These are phyloP conservation scores for Lonicera japonica DNA, from an alignment of 129 eudicot species.

Conservation along the genomic window DNA sequence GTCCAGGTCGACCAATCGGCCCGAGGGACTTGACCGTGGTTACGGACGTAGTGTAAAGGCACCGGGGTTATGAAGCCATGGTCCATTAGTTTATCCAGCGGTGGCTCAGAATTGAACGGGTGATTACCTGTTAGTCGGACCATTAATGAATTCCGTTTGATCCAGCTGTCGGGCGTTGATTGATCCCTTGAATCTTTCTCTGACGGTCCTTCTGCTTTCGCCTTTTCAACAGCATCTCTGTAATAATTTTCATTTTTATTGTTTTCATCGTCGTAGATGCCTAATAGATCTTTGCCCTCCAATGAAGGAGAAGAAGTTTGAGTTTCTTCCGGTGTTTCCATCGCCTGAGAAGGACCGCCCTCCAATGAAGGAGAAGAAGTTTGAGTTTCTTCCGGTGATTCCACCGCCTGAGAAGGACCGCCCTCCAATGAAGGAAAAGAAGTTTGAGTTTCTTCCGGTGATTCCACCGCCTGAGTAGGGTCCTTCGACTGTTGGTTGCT, in stretches of 20 bases:
- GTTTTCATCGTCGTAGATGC: slow-evolving; percentile 49
- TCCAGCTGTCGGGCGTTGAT: slow-evolving; percentile 75
- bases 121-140: slow-evolving; percentile 92
- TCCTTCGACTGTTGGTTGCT: no score
- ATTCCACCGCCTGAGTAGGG: no score
- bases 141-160: slow-evolving; percentile 66
- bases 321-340: neutral
- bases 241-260: slow-evolving; percentile 29
- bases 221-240: slow-evolving; percentile 25
- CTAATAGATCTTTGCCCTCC: slow-evolving; percentile 7
- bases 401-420: no score
- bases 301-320: no score
- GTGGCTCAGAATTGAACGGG: slow-evolving; percentile 91
- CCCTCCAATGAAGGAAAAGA: no score
- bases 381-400: neutral
- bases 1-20: slow-evolving; percentile 82
- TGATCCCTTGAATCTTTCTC: slow-evolving; percentile 54
- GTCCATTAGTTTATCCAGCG: slow-evolving; percentile 77
- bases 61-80: slow-evolving; percentile 93
- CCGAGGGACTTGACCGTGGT: slow-evolving; percentile 88
- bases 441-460: neutral
- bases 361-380: no score
- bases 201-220: slow-evolving; percentile 55
- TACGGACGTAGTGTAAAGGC: slow-evolving; percentile 87
- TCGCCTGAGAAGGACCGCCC: no score